These are phyloP conservation scores for Carallia pectinifolia DNA, from an alignment of 345 rosid genomes.

Conservation along the genomic window DNA sequence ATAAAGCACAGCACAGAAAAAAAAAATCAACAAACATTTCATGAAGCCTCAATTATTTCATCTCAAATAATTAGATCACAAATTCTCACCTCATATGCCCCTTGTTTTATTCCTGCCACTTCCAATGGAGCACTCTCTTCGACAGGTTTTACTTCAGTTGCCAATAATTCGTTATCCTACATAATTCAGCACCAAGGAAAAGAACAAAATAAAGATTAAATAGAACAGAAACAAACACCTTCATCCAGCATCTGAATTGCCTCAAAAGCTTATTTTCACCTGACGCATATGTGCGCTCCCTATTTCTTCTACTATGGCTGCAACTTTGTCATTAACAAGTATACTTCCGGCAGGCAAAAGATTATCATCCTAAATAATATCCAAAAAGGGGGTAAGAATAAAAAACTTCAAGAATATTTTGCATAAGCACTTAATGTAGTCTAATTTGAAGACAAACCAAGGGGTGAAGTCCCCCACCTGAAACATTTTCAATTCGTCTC, in stretches of 20 bases:
- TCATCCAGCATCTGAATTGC: not conserved
- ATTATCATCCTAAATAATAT: not conserved
- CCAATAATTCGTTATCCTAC: conserved; percentile 11
- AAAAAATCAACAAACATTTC: not conserved
- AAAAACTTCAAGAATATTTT: not conserved
- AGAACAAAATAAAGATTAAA: not conserved
- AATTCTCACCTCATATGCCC: conserved; percentile 26
- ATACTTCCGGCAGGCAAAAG: not conserved
- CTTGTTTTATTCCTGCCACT: conserved; percentile 17
- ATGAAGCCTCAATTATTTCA: not conserved
- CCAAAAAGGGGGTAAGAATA: not conserved
- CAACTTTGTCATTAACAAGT: not conserved
- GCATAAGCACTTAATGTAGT: no score
- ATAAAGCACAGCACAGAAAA: not conserved
- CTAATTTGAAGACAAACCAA: not conserved
- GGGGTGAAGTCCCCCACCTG: conserved; percentile 33
- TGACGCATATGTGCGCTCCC: not conserved
- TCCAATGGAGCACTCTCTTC: conserved; percentile 14
- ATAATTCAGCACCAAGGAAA: not conserved
- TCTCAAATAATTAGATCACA: not conserved
- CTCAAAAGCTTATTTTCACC: not conserved
- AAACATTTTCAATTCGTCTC: conserved; percentile 17
- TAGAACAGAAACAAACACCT: conserved; percentile 7
- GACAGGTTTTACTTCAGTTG: conserved; percentile 11
- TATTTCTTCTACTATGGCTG: no score